Evolutionary conservation across 345 rosid genomes (phyloP).

Genomic region (Eutrema yunnanense): DNA sequence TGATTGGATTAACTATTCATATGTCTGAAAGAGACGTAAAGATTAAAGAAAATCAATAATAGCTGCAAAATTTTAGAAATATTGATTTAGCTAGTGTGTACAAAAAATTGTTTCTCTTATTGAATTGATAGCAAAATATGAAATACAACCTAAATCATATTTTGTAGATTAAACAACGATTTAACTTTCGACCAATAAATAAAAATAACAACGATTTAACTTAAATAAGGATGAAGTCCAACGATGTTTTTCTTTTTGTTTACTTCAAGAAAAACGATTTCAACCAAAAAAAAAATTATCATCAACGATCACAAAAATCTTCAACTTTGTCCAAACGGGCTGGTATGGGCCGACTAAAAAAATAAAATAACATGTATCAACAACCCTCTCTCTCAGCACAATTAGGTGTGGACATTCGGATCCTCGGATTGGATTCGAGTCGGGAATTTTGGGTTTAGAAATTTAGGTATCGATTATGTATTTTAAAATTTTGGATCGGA

Average conservation of each 20-base stretch:
- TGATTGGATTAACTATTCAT: neutral
- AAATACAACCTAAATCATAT: too few species aligned
- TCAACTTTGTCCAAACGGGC: neutral
- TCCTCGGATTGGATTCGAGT: too few species aligned
- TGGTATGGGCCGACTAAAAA: neutral
- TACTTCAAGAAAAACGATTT: too few species aligned
- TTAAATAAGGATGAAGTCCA: too few species aligned
- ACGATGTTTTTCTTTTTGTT: neutral
- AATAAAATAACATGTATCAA: neutral
- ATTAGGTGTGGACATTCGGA: too few species aligned
- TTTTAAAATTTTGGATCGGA: too few species aligned
- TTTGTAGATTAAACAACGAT: neutral
- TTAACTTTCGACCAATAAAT: neutral
- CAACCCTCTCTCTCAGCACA: neutral
- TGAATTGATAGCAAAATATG: too few species aligned
- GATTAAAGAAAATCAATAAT: neutral
- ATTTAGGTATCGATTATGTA: too few species aligned
- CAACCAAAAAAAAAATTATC: neutral
- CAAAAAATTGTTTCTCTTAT: too few species aligned
- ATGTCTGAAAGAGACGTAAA: slow-evolving; percentile 15
- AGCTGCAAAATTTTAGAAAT: neutral
- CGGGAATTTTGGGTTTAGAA: too few species aligned
- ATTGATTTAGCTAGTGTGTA: too few species aligned
- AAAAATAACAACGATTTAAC: neutral
- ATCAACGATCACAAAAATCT: neutral